Evolutionary conservation across 257 asterid species (phyloP), one percentile per base, ranked within the genome.

Genomic region (Orobanche coerulescens): DNA sequence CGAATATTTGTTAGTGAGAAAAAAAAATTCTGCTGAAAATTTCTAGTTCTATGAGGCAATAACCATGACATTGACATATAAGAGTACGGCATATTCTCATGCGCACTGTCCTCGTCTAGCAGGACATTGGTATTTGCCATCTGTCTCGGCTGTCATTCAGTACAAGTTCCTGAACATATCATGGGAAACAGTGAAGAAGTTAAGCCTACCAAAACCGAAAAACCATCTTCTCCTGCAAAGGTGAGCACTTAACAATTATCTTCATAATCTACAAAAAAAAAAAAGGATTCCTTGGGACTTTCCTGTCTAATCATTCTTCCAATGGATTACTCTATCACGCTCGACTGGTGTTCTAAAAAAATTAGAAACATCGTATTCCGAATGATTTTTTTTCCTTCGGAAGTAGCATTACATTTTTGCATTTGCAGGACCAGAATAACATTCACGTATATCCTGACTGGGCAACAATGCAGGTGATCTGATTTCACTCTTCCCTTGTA

Each of bases 401-500:
- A 53, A 14, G 33, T 23, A 47, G 62, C 66, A 26, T 14, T 59
- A 71, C 67, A 33, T 11, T 68, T 77, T 68, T 52, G 18, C 63
- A 15, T 73, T 83, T 53, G 58, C 97, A 84, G 99, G 99, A 93
- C 15, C 95, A 84, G 72, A 78, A 73, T 60, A 86, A 78, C 68
- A 47, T 79, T 65, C 94, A 84, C 26, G 72, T 82, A 19, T 93
- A 81, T 80, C 94, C 95, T 58, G 97, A 93, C 72, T 93, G 99
- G 99, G 87, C 99, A 16, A 74, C 95, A 5, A 83, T 93, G 89
- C 99, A 93, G 96, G 99, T 92, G 61, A 25, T 58, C 37, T n/a
- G n/a, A n/a, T n/a, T n/a, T 14, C 39, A 47, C 37, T 28, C 49
- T 39, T 39, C 33, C 26, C 47, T 15, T 14, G 24, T n/a, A 4